These are phyloP conservation scores for Triadica sebifera DNA, from an alignment of 345 rosid genomes.

Conservation along the genomic window DNA sequence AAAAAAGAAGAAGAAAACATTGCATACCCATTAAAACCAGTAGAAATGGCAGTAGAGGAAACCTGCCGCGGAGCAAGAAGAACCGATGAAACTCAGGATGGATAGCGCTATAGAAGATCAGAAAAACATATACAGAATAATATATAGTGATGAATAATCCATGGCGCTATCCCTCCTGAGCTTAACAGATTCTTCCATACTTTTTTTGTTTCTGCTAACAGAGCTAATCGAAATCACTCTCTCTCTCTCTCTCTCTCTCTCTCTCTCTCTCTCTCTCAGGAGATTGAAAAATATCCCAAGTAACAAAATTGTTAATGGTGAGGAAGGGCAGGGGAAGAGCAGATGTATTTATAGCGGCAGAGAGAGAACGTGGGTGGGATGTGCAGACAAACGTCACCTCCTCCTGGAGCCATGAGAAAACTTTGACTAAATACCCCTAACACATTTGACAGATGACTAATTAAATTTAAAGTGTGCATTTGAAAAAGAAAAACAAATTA, in stretches of 20 bases:
- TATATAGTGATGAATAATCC: background rate
- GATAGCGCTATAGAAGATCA: conserved; percentile 48
- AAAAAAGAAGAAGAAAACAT: too few species aligned
- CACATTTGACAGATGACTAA: background rate
- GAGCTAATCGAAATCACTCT: too few species aligned
- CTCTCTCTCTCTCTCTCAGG: too few species aligned
- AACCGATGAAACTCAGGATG: conserved; percentile 79
- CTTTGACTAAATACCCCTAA: conserved; percentile 22
- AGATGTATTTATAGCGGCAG: conserved; percentile 34
- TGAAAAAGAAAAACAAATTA: too few species aligned
- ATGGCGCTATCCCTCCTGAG: conserved; percentile 94
- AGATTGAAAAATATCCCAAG: too few species aligned
- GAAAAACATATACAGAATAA: background rate
- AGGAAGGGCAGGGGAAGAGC: background rate
- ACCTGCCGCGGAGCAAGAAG: conserved; percentile 36
- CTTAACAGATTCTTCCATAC: conserved; percentile 65
- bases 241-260: too few species aligned
- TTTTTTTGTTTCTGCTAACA: background rate
- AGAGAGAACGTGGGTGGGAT: conserved; percentile 22
- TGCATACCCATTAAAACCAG: conserved; percentile 4
- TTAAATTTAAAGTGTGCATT: background rate
- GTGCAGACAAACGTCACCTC: conserved; percentile 31
- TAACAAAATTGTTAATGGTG: background rate
- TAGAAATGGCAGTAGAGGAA: too few species aligned
- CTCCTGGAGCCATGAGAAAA: conserved; percentile 20